These are phyloP conservation scores for Nicotiana tomentosiformis DNA, from an alignment of 257 asterid species.

Conservation along the genomic window DNA sequence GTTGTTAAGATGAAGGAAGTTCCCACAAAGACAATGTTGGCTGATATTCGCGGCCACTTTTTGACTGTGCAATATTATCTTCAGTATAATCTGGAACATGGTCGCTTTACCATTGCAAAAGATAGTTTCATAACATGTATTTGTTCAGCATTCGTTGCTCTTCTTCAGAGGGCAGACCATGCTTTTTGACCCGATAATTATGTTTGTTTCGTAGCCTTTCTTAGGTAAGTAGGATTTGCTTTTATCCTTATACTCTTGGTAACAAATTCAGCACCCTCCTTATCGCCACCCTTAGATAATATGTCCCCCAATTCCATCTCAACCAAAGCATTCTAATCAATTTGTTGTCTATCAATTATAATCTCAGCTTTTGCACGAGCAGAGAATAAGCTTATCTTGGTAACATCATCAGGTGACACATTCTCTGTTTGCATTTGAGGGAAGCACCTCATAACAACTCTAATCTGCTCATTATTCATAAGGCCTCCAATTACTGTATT, in stretches of 20 bases:
- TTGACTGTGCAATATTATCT: slow-evolving; percentile 1
- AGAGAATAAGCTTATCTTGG: background rate
- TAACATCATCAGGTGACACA: slow-evolving; percentile 3
- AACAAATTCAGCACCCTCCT: slow-evolving; percentile 2
- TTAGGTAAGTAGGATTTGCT: background rate
- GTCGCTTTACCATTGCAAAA: background rate
- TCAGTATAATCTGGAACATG: slow-evolving; percentile 1
- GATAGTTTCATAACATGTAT: background rate
- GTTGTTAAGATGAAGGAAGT: background rate
- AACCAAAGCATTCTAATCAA: background rate
- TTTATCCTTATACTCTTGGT: background rate
- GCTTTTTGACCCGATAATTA: background rate
- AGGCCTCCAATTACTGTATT: slow-evolving; percentile 7
- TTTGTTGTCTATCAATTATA: background rate
- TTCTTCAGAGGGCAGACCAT: background rate
- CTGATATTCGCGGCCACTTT: slow-evolving; percentile 3
- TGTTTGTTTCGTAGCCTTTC: background rate
- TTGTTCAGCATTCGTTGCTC: slow-evolving; percentile 6
- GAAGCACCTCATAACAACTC: background rate
- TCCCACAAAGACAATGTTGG: background rate
- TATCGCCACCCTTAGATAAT: background rate
- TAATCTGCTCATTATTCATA: background rate
- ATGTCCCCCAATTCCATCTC: slow-evolving; percentile 8
- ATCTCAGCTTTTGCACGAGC: slow-evolving; percentile 10
- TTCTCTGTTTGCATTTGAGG: slow-evolving; percentile 7